These are phyloP conservation scores for Vitis labrusca DNA, from an alignment of 164 flowering plant genomes.

Conservation along the genomic window DNA sequence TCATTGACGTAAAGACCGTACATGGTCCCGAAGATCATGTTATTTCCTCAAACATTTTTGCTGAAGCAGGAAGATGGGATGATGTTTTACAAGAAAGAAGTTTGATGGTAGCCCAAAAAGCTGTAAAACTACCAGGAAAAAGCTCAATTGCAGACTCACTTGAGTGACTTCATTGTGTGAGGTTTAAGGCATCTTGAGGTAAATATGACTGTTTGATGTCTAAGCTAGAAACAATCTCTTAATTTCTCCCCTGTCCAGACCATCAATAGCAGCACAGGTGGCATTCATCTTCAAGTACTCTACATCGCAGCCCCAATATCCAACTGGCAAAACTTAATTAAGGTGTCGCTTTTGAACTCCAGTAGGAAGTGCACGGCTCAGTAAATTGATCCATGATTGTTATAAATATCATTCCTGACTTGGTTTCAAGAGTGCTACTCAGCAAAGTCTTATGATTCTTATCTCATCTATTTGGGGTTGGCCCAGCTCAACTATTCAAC, in stretches of 20 bases:
- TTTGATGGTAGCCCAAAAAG: slow-evolving; percentile 15
- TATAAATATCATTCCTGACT: not conserved
- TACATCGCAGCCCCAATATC: not conserved
- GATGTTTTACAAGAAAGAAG: slow-evolving; percentile 26
- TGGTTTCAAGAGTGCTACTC: too few species aligned
- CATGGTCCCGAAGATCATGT: slow-evolving; percentile 21
- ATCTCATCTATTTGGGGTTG: too few species aligned
- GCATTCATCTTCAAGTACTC: not conserved
- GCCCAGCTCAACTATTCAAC: too few species aligned
- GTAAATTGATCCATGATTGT: not conserved
- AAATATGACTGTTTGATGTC: not conserved
- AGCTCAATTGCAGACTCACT: slow-evolving; percentile 11
- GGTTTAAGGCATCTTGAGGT: not conserved
- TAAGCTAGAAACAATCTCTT: not conserved
- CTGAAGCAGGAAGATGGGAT: slow-evolving; percentile 28
- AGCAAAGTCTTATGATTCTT: too few species aligned
- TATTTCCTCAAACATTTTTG: slow-evolving; percentile 26
- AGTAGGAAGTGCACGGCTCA: not conserved
- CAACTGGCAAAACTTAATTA: not conserved
- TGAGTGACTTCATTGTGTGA: not conserved
- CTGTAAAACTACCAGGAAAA: slow-evolving; percentile 20
- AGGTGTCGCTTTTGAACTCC: not conserved
- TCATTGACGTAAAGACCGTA: slow-evolving; percentile 6
- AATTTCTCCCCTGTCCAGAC: not conserved
- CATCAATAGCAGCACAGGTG: not conserved